Base-by-base conservation (phyloP, 2,329 filamentous ascomycete species). In the Bipolaris gigantea region DNA sequence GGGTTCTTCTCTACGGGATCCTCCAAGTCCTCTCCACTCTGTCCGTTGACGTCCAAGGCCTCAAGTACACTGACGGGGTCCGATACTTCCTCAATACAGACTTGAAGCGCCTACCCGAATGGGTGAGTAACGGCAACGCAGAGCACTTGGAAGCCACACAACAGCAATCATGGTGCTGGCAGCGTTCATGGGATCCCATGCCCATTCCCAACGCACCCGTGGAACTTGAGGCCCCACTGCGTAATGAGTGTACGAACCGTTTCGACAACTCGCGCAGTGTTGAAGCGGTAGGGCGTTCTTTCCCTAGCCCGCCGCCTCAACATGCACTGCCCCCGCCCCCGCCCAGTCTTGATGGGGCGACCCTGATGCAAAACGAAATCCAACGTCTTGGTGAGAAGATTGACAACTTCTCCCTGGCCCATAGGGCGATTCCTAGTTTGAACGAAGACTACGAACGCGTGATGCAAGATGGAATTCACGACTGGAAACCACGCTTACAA, bases 1-100 rank as follows among this genome's bases (percentile, higher is more conserved):
- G 76, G 76, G 63, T 78, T 19, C 71, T 78, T 7, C 60, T 79
- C 23, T 77, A 78, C 52, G 73, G 70, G 33, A 68, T 75, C 40
- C 59, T 79, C 2, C 76, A 79, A 59, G 65, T 75, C 8, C 67
- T 79, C 3, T 75, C 75, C 9, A 75, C 67, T 2, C 60, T 79
- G 5, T 76, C 75, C 10, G 75, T 77, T 48, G 76, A 78, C 48
- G 71, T 74, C 0, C 66, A 68, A 23, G 70, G 68, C 5, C 67
- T 78, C 33, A 72, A 69, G 23, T 71, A 74, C 56, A 72, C 63
- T 5, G 66, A 73, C 11, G 69, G 69, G 4, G 73, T 76, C 4
- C 63, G 63, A 4, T 77, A 78, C 59, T 75, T 77, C 58, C 67
- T 78, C 30, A 75, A 71, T 51, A 69, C 75, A 2, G 69, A 73